Conservation (phyloP, 2,329 filamentous ascomycete species). For the Chaetomium sp. region DNA sequence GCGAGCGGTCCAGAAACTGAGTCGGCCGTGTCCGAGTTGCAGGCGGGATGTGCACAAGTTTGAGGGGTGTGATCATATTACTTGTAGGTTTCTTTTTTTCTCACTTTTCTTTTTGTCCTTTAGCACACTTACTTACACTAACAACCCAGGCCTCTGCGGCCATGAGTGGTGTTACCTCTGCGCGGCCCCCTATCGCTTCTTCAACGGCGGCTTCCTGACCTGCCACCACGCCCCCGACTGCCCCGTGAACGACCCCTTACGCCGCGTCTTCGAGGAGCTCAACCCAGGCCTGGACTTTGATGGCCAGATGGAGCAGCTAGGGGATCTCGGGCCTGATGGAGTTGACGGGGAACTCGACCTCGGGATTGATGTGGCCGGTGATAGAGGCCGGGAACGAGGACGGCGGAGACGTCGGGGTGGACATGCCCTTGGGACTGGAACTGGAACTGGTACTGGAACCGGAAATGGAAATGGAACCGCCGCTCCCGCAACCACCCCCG, state of each 20-base stretch:
- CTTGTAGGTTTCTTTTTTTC: conserved; percentile 27
- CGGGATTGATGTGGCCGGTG: no score
- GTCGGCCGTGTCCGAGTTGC: conserved; percentile 33
- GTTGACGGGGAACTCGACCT: no score
- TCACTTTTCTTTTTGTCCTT: background rate
- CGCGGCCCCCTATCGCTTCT: conserved; percentile 25
- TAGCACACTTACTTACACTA: background rate
- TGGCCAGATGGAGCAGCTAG: no score
- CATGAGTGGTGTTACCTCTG: conserved; percentile 38
- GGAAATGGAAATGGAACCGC: no score
- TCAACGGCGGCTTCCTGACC: conserved; percentile 23
- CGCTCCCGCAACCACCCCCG: no score
- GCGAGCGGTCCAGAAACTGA: conserved; percentile 28
- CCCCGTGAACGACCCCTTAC: background rate
- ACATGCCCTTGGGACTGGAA: no score
- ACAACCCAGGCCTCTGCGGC: conserved; percentile 28
- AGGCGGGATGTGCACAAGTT: conserved; percentile 31
- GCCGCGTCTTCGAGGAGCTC: background rate
- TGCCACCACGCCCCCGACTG: conserved; percentile 30
- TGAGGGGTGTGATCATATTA: conserved; percentile 36
- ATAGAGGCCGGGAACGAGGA: no score
- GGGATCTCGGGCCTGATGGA: no score
- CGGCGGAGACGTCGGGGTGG: no score
- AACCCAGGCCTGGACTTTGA: background rate
- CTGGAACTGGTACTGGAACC: no score